Evolutionary conservation across 2,329 filamentous ascomycete genomes (phyloP), one percentile per base, ranked within the genome.

Genomic region (Bipolaris oryzae): DNA sequence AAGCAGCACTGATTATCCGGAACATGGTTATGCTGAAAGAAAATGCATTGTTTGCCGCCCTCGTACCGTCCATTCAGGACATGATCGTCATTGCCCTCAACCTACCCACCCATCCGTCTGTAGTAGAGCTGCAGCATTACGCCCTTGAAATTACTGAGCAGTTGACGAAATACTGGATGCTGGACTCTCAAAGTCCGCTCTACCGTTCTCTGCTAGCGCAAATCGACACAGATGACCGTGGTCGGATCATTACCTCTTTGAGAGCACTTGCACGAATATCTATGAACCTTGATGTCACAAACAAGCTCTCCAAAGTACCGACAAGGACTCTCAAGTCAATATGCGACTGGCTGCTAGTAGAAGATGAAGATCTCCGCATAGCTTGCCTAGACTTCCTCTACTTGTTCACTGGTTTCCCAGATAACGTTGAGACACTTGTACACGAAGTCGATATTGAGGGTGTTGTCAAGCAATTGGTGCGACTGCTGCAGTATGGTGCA

Each of bases 1-100:
- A 98, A 76, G 92, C 95, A 2, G 88, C 89, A 18, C 80, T 98
- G 44, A 93, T 96, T 16, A 82, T 98, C 41, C 87, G 95, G 49
- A 99, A 99, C 74, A 97, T 99, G 92, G 89, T 93, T n/a, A 90
- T 96, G 76, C 81, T 97, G 18, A 86, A 88, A 20, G 92, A 96
- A 60, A 99, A 99, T 71, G 94, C 94, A 0, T 79, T 84, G 21
- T 95, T 92, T 73, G 84, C 96, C 68, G 85, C 91, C 5, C 87
- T 89, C 21, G 87, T 94, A 58, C 85, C 85, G 15, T 83, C 92
- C 1, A 80, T 96, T 37, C 89, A 89, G 70, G 93, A 97, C 68
- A 84, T 96, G 47, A 81, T 98, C 53, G 90, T 91, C 70, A 90
- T 98, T 60, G 82, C 91, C 21, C 80, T 97, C 42, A 90, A 89